These are phyloP conservation scores for Auxenochlorella pyrenoidosa DNA, from an alignment of 139 green algal species.

Conservation along the genomic window DNA sequence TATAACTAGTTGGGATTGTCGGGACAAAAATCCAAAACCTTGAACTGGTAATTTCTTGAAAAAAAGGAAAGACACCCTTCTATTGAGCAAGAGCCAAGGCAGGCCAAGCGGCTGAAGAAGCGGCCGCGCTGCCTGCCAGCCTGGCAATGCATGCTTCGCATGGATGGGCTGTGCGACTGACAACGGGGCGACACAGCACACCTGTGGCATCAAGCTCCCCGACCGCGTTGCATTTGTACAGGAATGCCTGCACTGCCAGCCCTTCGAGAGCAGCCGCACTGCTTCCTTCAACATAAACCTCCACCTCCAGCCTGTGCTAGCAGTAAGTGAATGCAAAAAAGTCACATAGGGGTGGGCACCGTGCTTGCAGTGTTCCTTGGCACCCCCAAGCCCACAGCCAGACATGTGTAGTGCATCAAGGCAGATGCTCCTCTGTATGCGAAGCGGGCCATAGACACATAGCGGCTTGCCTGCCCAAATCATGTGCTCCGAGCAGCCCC, in stretches of 20 bases:
- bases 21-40: no score
- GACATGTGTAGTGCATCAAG: no score
- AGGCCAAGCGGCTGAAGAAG: neutral
- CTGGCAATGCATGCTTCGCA: neutral
- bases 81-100: neutral
- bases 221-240: conserved; percentile 26
- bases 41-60: no score
- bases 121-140: neutral
- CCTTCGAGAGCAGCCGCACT: neutral
- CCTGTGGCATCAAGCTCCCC: neutral
- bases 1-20: no score
- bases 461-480: neutral
- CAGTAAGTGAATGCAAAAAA: neutral
- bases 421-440: no score
- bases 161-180: no score
- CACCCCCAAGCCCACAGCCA: no score
- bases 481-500: neutral
- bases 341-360: neutral
- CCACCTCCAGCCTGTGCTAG: neutral
- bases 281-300: neutral
- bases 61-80: no score
- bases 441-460: no score
- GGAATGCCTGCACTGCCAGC: conserved; percentile 14
- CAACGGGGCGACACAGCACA: neutral
- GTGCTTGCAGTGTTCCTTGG: no score